Evolutionary conservation across 2,329 filamentous ascomycete species (phyloP).

Genomic region (Cercospora citrullina): DNA sequence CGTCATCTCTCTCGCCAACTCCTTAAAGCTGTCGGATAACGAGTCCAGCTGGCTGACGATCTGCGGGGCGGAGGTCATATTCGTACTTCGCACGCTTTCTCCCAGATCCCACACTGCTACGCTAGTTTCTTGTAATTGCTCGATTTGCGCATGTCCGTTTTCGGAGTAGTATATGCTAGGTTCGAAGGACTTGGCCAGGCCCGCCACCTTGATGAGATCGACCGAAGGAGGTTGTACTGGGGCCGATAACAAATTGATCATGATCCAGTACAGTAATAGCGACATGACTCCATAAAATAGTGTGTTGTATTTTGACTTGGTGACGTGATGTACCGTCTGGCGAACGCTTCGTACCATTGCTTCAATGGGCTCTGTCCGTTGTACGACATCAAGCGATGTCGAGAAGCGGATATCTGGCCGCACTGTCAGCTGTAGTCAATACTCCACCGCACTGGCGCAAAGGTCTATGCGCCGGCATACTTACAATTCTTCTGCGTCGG

Average conservation of each 20-base stretch:
- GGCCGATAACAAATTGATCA: slow-evolving; percentile 69
- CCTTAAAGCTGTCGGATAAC: slow-evolving; percentile 81
- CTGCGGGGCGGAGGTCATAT: slow-evolving; percentile 84
- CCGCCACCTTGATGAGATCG: slow-evolving; percentile 86
- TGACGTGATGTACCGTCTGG: slow-evolving; percentile 60
- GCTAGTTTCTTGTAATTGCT: slow-evolving; percentile 84
- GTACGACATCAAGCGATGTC: slow-evolving; percentile 82
- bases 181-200: slow-evolving; percentile 86
- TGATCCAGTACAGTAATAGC: slow-evolving; percentile 63
- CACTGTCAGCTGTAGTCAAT: slow-evolving; percentile 14
- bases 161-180: slow-evolving; percentile 94
- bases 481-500: slow-evolving; percentile 41
- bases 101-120: slow-evolving; percentile 93
- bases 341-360: slow-evolving; percentile 66
- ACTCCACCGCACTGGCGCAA: not conserved
- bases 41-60: slow-evolving; percentile 85
- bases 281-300: slow-evolving; percentile 62
- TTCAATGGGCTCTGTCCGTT: slow-evolving; percentile 81
- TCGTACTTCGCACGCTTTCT: slow-evolving; percentile 83
- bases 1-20: slow-evolving; percentile 79
- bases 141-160: slow-evolving; percentile 80
- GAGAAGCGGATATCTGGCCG: slow-evolving; percentile 79
- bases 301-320: slow-evolving; percentile 68
- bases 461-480: slow-evolving; percentile 14
- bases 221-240: slow-evolving; percentile 67